Conservation (phyloP, 139 green algal species). For the Picochlorum sp. region DNA sequence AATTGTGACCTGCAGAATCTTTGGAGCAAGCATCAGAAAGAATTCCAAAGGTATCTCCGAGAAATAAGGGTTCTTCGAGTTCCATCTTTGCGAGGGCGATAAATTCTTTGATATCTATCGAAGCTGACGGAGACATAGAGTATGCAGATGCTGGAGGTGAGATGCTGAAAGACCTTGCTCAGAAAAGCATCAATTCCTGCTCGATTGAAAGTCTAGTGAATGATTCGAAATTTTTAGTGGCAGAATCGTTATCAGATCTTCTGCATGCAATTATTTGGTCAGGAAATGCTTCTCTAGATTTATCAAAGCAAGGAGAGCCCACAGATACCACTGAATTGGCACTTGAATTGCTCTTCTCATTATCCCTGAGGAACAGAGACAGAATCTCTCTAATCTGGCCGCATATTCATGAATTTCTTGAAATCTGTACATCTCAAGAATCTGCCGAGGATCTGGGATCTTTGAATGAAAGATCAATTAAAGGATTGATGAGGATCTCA, state of each 20-base stretch:
- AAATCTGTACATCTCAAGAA: background rate
- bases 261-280: constrained; percentile 68
- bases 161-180: constrained; percentile 21
- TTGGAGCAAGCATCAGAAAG: constrained; percentile 5
- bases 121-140: constrained; percentile 25
- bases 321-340: constrained; percentile 45
- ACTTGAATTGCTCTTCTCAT: constrained; percentile 78
- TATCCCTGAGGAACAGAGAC: constrained; percentile 86
- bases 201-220: constrained; percentile 78
- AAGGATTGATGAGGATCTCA: constrained; percentile 75
- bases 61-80: constrained; percentile 3
- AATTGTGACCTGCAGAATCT: constrained; percentile 9
- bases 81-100: constrained; percentile 28
- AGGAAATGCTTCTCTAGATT: constrained; percentile 33
- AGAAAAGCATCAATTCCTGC: constrained; percentile 48
- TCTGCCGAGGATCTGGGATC: constrained; percentile 12
- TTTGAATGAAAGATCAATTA: constrained; percentile 70
- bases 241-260: constrained; percentile 69
- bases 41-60: constrained; percentile 8
- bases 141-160: constrained; percentile 13
- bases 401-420: constrained; percentile 63
- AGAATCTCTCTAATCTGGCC: constrained; percentile 77
- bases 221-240: constrained; percentile 76
- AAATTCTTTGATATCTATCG: constrained; percentile 40
- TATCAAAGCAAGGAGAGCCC: constrained; percentile 33